These are phyloP conservation scores for Apiospora aurea DNA, from an alignment of 2,329 filamentous ascomycete species.

Conservation along the genomic window DNA sequence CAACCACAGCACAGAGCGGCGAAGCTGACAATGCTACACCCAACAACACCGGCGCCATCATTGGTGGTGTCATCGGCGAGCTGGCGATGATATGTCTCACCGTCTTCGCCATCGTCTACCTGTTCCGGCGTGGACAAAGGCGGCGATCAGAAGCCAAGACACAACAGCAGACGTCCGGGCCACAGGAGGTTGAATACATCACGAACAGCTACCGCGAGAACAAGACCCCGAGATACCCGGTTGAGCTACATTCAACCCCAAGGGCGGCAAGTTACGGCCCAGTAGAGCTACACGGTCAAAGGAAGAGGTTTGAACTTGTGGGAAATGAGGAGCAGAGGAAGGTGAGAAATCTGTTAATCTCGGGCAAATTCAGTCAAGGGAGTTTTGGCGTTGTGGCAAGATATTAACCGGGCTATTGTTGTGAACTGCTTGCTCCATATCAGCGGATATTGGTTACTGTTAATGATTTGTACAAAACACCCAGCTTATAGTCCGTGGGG, in stretches of 20 bases:
- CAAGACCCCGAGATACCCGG: background rate
- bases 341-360: background rate
- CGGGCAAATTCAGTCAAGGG: background rate
- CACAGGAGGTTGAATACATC: background rate
- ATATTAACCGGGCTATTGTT: background rate
- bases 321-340: too few relatives aligned
- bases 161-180: background rate
- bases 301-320: too few relatives aligned
- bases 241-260: background rate
- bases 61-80: slow-evolving; percentile 22
- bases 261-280: background rate
- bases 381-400: background rate
- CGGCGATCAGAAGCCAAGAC: background rate
- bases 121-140: background rate
- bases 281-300: background rate
- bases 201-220: background rate
- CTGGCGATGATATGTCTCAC: slow-evolving; percentile 20
- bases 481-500: background rate
- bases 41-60: slow-evolving; percentile 22
- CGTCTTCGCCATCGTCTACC: background rate
- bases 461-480: background rate
- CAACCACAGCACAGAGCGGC: background rate
- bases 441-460: background rate
- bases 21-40: background rate
- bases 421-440: background rate